Base-by-base conservation (phyloP, 2,329 filamentous ascomycete genomes). In the Aspergillus cejpii region DNA sequence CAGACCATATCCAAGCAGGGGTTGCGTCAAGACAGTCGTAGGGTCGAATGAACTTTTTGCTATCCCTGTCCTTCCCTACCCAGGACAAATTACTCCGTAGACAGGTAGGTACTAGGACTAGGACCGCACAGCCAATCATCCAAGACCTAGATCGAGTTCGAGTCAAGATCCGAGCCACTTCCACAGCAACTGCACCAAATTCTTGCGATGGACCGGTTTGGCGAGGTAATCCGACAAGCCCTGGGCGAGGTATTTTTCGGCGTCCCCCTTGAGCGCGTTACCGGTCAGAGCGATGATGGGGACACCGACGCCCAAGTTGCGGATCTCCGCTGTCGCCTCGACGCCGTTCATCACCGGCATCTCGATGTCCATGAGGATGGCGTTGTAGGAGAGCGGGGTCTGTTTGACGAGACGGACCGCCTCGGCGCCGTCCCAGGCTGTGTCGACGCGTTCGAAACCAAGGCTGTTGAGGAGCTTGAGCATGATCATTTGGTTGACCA, bases 161-260 rank as follows among this genome's bases (percentile, higher is more conserved):
- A n/a, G n/a, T 53, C 51, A 60, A 3, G 52, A 50, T 28, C 59
- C 63, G 14, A 64, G 57, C 63, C 65, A 67, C 47, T 63, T 63
- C 56, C 63, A 61, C 26, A 78, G 50, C 44, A 73, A 58, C 19
- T 66, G 65, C 20, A 74, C 63, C 34, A 78, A 51, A 6, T 70
- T 62, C 39, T 70, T 69, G n/a, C 71, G 68, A 51, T 76, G 71
- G 8, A 79, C 69, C 0, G 76, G 77, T 51, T 79, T 80, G 1
- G 75, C 64, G 10, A 80, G 64, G 48, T 78, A 79, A 33, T 74
- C 76, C 33, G 74, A 72, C 75, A 80, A 77, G 0, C 77, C 77
- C 39, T 71, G 72, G 3, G 71, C 69, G 21, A 77, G 62, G 49
- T 77, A 80, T 7, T 63, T 66, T 37, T 79, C 77, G 3, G 67